Percentiles rank a stretch among this genome's conserved stretches.
phyloP scores from a whole-genome alignment of 1,139 yeast genomes.

The Arxiozyma telluris region DNA sequence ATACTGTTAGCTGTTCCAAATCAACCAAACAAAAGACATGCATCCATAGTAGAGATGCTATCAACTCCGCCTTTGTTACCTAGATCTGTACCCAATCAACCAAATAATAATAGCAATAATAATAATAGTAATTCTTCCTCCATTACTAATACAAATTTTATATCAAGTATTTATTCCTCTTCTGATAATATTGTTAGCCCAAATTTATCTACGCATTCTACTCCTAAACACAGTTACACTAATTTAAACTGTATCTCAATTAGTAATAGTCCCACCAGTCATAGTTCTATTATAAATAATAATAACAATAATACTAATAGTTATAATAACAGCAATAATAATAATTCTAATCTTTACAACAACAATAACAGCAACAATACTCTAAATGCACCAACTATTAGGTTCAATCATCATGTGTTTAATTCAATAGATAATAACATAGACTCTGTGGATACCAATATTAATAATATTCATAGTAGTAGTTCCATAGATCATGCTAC shows the following conservation, averaged over 20 bases:
- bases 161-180: background rate
- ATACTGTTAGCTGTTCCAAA: constrained; percentile 5
- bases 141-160: background rate
- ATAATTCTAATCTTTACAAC: too few species aligned
- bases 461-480: background rate
- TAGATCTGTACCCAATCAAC: constrained; percentile 1
- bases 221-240: background rate
- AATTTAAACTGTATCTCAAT: background rate
- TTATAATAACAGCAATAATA: background rate
- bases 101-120: background rate
- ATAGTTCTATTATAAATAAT: background rate
- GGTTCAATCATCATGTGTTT: constrained; percentile 3
- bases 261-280: constrained; percentile 1
- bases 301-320: background rate
- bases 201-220: background rate
- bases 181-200: constrained; percentile 3
- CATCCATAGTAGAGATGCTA: constrained; percentile 74
- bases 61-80: constrained; percentile 69
- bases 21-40: constrained; percentile 37
- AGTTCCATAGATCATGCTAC: background rate
- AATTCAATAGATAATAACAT: constrained; percentile 1
- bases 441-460: background rate
- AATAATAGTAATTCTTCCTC: background rate
- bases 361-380: constrained; percentile 1
- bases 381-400: constrained; percentile 1